phyloP scores from a whole-genome alignment of 768 basidiomycete genomes.

The Mycena indigotica region DNA sequence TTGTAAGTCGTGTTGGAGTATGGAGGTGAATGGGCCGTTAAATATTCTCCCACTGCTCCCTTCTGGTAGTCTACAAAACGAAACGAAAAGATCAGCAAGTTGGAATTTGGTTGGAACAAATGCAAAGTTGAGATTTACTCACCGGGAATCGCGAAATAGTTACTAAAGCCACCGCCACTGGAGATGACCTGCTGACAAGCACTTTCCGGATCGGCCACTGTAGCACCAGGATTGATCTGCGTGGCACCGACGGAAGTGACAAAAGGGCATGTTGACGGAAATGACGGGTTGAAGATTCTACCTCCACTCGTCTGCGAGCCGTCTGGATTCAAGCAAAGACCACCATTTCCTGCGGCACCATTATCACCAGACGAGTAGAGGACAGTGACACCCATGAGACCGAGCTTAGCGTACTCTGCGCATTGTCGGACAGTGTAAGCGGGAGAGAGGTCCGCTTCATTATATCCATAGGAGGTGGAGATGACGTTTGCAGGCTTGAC shows the following conservation, averaged over 20 bases:
- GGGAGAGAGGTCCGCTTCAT: constrained; percentile 42
- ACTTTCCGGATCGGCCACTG: constrained; percentile 34
- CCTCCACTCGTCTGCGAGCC: constrained; percentile 37
- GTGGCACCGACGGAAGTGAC: constrained; percentile 53
- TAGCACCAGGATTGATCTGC: constrained; percentile 35
- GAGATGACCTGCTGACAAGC: constrained; percentile 41
- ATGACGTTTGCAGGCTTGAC: constrained; percentile 45
- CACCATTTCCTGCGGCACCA: constrained; percentile 49
- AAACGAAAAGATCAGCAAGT: neutral
- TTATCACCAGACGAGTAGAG: constrained; percentile 62
- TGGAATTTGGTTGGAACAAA: neutral
- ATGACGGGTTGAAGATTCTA: constrained; percentile 44
- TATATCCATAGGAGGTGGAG: constrained; percentile 46
- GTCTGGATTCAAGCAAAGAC: constrained; percentile 44
- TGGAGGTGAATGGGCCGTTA: constrained; percentile 32
- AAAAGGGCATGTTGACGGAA: constrained; percentile 46
- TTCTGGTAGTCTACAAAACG: constrained; percentile 41
- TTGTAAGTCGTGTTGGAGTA: constrained; percentile 31
- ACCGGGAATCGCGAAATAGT: constrained; percentile 40
- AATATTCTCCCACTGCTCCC: constrained; percentile 37
- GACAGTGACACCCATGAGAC: constrained; percentile 60
- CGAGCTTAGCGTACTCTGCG: constrained; percentile 48
- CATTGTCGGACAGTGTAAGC: constrained; percentile 49
- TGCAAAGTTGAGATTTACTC: neutral
- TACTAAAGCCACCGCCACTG: constrained; percentile 45